Evolutionary conservation across 2,329 filamentous ascomycete species (phyloP), one percentile per base, ranked within the genome.

Genomic region (Rhynchosporium secalis): DNA sequence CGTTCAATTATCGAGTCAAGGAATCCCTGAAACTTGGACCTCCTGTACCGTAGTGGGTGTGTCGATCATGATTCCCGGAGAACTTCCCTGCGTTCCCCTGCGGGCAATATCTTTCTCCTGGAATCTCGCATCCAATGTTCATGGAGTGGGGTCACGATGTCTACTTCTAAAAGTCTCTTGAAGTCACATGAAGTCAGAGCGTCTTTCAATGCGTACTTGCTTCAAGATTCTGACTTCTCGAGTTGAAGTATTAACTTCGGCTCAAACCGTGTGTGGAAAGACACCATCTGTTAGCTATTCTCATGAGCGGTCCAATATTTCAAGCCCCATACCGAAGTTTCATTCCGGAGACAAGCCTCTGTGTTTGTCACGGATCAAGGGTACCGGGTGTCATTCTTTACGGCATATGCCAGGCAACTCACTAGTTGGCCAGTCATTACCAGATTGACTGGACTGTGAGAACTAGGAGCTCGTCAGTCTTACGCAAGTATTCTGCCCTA

Each of bases 31-130:
- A 20, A 63, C 56, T 57, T 52, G 56, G 64, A 60, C 63, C 52
- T 60, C 56, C 43, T 20, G n/a, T 20, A 46, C 33, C 6, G 62
- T 57, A 43, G 58, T 56, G 54, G 49, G 51, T 48, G 26, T 56
- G 63, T 61, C 51, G 66, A 66, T 68, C 65, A 64, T 66, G 56
- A 62, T 61, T 60, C 46, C 66, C 58, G 52, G 43, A 58, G 56
- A 51, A 61, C 47, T 45, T 52, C 62, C 62, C 54, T 61, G 56
- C 28, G 29, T 40, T 45, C 51, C 62, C 62, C 54, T 61, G 56
- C 28, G 29, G 38, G 9, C 49, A 41, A 43, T 36, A 36, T 36
- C 33, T 36, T 20, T 58, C 43, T 52, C 54, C 59, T 57, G 52
- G 48, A 38, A 52, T 60, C 43, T 47, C 63, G 65, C 58, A 61